Base-by-base conservation (phyloP, 1,139 yeast genomes). In the Pneumocystis carinii region DNA sequence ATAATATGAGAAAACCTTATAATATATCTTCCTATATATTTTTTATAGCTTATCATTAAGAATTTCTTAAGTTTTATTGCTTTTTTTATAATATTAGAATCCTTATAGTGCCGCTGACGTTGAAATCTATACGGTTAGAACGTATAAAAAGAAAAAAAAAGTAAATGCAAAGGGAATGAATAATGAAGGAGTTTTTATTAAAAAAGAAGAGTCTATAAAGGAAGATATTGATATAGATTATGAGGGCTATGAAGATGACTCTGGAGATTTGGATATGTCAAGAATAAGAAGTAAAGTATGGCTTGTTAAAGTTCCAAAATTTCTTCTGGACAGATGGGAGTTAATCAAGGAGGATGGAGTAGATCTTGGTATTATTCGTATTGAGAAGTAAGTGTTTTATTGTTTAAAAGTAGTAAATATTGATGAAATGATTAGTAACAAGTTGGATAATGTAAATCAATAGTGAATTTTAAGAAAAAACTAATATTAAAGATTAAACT, bases 271-370 rank as follows among this genome's bases (percentile, higher is more conserved):
- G 36, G 79, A 77, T 64, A 71, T 76, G 59, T 63, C 74, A 24
- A 68, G 70, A 35, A 72, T 73, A 53, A 72, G 68, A 58, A 71
- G 74, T 61, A 89, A 89, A 70, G 85, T 92, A 58, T 92, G 98
- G 98, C 77, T 92, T 37, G 96, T 92, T 36, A 83, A 95, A 69
- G 76, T 92, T 69, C 97, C 98, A 3, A 83, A 87, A 70, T 90
- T 89, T 71, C 77, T 92, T 66, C 87, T 95, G 61, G 90, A 86
- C 62, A 79, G 82, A 68, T 90, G 97, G 96, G 81, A 84, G 64
- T 80, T 85, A 67, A 79, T 82, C 60, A 83, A 79, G 17, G 77
- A 77, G 65, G 77, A 62, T 27, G 94, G 96, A 1, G 83, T 86
- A 70, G 85, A 84, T 67, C 76, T 92, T 66, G 98, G 97, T 12